Evolutionary conservation across 2,329 filamentous ascomycete species (phyloP).

Genomic region (Cercospora sp.): DNA sequence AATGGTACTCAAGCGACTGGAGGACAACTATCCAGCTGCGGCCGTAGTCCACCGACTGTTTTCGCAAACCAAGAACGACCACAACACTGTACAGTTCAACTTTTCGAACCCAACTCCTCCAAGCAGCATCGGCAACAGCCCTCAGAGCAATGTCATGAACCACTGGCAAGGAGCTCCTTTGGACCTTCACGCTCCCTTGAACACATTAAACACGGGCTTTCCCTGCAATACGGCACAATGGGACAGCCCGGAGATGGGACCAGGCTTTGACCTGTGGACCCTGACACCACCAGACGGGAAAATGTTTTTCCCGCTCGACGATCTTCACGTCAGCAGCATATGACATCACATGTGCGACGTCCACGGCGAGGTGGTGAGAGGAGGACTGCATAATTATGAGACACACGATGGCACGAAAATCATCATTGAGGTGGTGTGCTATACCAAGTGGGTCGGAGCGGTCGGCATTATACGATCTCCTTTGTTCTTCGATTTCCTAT

Average conservation of each 20-base stretch:
- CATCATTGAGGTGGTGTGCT: conserved; percentile 1
- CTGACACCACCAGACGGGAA: conserved; percentile 2
- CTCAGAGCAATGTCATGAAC: neutral
- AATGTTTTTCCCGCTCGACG: conserved; percentile 12
- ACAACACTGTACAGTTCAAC: neutral
- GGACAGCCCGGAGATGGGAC: conserved; percentile 1
- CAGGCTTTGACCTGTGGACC: conserved; percentile 8
- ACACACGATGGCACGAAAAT: conserved; percentile 2
- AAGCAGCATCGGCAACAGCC: neutral
- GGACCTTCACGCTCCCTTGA: neutral
- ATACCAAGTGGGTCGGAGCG: conserved; percentile 1
- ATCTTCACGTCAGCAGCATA: conserved; percentile 1
- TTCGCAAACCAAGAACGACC: neutral
- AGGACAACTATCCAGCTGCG: conserved; percentile 10
- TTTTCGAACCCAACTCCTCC: neutral
- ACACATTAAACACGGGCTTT: neutral
- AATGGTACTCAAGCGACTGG: conserved; percentile 16
- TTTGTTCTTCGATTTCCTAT: neutral
- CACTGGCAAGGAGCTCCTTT: conserved; percentile 7
- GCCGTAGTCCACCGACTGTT: conserved; percentile 12
- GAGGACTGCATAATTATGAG: neutral
- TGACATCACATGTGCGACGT: neutral
- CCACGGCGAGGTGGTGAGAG: neutral
- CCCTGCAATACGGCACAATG: neutral
- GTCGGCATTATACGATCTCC: neutral